Base-by-base conservation (phyloP, 2,329 filamentous ascomycete species). In the Aspergillus oerlinghausenensis region DNA sequence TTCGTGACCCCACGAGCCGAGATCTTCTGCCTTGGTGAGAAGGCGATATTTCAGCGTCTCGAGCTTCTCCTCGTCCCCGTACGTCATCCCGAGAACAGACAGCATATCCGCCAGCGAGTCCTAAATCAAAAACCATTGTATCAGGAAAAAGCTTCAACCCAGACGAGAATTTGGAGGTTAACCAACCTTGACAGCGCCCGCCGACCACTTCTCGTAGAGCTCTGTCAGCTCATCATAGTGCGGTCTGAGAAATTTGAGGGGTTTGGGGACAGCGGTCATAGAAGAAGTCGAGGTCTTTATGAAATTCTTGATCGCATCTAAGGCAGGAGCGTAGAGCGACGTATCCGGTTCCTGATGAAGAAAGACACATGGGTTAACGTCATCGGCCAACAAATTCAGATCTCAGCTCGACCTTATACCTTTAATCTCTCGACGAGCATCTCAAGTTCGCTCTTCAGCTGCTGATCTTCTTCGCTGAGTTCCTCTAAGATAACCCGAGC, bases 261-360 rank as follows among this genome's bases (percentile, higher is more conserved):
- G 94, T 79, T 99, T 99, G 25, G 95, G 94, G 60, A 99, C 94
- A 58, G 94, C 94, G 50, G 94, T 99, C 94, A 99, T 99, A 49
- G 95, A 99, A 58, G 92, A 97, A 64, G 94, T 99, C 58, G 94
- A 96, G 55, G 94, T 99, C 82, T 97, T 97, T 82, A 99, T 99
- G 72, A 91, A 95, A 70, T 88, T 91, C 81, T 97, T 97, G 86
- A 99, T 97, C 65, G 92, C 89, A 76, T 97, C 92, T 65, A 99
- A 82, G 54, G 94, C 89, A 58, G 92, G 85, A 75, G 92, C 93
- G 81, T 97, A 97, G 65, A 97, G 88, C 57, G 86, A 87, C 64
- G 84, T 82, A 77, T 97, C 89, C 64, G 88, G 83, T 80, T 97
- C 94, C 90, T 96, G 69, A 52, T 54, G 50, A 48, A 35, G 35